Evolutionary conservation across 495 filamentous ascomycete genomes (phyloP).

Genomic region (Peziza echinospora): DNA sequence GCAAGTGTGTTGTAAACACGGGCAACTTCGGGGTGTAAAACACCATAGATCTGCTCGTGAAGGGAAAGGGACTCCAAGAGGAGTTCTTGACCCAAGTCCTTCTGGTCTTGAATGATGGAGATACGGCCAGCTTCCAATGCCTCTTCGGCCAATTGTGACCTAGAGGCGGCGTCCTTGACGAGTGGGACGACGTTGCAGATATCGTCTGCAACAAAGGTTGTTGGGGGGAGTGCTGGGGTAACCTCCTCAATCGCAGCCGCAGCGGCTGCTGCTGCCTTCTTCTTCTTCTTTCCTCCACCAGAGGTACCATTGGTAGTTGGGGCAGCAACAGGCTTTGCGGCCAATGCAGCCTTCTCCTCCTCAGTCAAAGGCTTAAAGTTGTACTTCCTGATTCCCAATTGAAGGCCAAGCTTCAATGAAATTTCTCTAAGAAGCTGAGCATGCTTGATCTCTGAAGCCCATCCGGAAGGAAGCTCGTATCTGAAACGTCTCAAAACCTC

Average conservation of each 20-base stretch:
- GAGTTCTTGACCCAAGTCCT: conserved; percentile 88
- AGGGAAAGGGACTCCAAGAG: conserved; percentile 85
- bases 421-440: conserved; percentile 77
- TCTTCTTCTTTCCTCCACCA: conserved; percentile 49
- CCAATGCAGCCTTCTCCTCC: conserved; percentile 10
- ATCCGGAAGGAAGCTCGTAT: conserved; percentile 44
- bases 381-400: conserved; percentile 67
- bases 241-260: conserved; percentile 26
- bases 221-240: conserved; percentile 22
- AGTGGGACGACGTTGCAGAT: conserved; percentile 79
- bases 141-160: conserved; percentile 61
- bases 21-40: conserved; percentile 90
- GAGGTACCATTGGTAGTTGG: conserved; percentile 22
- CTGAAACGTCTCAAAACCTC: conserved; percentile 56
- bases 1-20: conserved; percentile 86
- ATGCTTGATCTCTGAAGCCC: conserved; percentile 42
- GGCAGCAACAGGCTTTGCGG: conserved; percentile 14
- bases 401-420: conserved; percentile 73
- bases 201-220: conserved; percentile 64
- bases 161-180: conserved; percentile 64
- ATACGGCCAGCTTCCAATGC: conserved; percentile 87
- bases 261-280: conserved; percentile 33
- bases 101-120: conserved; percentile 81
- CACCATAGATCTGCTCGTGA: conserved; percentile 97
- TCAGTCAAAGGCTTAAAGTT: conserved; percentile 34